Percentiles rank a stretch among this genome's conserved stretches.
Conservation (phyloP, 768 basidiomycete genomes). For the Collybia mongolica region DNA sequence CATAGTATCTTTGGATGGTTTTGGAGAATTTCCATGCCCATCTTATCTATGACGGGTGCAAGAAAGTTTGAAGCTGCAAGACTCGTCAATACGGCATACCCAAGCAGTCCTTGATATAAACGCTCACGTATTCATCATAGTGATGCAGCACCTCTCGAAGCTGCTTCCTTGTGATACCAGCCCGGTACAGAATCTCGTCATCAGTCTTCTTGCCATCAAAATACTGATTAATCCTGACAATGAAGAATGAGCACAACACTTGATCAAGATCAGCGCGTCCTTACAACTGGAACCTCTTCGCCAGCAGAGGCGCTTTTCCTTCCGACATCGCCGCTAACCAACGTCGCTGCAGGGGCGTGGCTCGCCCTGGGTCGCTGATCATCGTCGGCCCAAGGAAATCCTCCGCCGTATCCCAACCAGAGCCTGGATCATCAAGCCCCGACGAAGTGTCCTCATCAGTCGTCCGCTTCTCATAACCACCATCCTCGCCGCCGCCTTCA, state of each 20-base stretch:
- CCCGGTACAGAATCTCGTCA: constrained; percentile 90
- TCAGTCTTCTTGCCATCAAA: constrained; percentile 92
- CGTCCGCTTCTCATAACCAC: constrained; percentile 33
- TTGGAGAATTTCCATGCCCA: too few species aligned
- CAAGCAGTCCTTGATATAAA: not conserved
- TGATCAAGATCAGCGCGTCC: constrained; percentile 19
- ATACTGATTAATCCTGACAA: constrained; percentile 79
- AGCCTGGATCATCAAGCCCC: constrained; percentile 34
- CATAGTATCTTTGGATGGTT: not conserved
- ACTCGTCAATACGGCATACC: constrained; percentile 6
- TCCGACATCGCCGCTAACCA: constrained; percentile 94
- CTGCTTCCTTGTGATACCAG: constrained; percentile 82
- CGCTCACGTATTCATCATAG: constrained; percentile 84
- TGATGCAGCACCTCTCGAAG: constrained; percentile 80
- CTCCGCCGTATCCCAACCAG: constrained; percentile 49
- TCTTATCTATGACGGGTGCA: constrained; percentile 49
- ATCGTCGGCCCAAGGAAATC: constrained; percentile 57
- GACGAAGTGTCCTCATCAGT: constrained; percentile 46
- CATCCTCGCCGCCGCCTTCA: constrained; percentile 20
- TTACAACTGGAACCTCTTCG: constrained; percentile 77
- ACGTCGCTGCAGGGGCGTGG: constrained; percentile 72
- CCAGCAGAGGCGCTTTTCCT: constrained; percentile 68
- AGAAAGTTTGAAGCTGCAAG: constrained; percentile 47
- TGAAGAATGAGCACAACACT: not conserved
- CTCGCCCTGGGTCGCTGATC: constrained; percentile 80